Base-by-base conservation (phyloP, 169 alveolate species). In the Toxoplasma gondii region DNA sequence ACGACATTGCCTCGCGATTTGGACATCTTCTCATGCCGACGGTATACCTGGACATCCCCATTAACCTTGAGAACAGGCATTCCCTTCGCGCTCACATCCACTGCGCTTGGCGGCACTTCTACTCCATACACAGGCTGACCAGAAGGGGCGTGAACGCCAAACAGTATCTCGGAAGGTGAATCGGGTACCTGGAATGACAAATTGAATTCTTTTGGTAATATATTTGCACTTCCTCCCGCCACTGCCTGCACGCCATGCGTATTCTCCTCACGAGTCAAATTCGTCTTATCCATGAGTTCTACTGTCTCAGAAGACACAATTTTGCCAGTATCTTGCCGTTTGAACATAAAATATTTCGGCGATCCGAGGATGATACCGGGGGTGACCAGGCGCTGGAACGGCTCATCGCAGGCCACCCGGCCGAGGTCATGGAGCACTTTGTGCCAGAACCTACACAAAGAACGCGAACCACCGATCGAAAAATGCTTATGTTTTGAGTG, bases 321-420 rank as follows among this genome's bases (percentile, higher is more conserved):
- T 38, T 70, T 86, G 49, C 86, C 87, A 5, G 94, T 92, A 69
- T 92, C 94, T 16, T 7, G 44, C 45, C 94, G 80, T 29, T 80
- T 27, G 29, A 92, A 69, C 39, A 82, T 22, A 19, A 54, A 80
- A 67, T 92, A 88, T 64, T 58, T 91, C 31, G 92, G 92, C 41
- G 97, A 93, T 49, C 96, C 97, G 39, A 97, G 88, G 0, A 98
- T 96, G 29, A 98, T 91, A 19, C 99, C 99, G 91, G 98, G 98
- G 54, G 97, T 96, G 53, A 97, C 93, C 38, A 98, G 93, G 69
- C 96, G 96, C 86, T 96, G 92, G 94, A 98, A 98, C 27, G 99
- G 99, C 94, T 98, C 99, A 53, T 96, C 95, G 64, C 88, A 92
- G 29, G 96, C 93, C 12, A 97, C 96, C 38, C 96, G 58, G 58